Percentiles rank a stretch among this genome's conserved stretches.
These are phyloP conservation scores for Erodium moschatum DNA, from an alignment of 441 rosid genomes.

Conservation along the genomic window DNA sequence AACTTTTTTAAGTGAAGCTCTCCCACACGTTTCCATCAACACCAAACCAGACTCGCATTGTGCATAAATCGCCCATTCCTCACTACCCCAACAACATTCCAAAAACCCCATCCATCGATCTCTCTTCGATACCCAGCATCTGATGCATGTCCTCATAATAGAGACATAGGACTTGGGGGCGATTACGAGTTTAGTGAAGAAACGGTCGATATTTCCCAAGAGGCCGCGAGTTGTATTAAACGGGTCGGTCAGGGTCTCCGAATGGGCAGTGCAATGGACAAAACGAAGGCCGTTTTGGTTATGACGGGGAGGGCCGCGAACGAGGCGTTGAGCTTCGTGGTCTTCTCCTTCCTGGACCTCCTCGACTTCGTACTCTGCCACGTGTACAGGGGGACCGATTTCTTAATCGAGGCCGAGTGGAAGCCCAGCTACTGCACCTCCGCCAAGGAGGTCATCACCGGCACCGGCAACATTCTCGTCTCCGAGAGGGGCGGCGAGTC, in stretches of 20 bases:
- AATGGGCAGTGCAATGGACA: constrained; percentile 15
- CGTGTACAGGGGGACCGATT: constrained; percentile 53
- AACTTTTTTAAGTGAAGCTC: constrained; percentile 14
- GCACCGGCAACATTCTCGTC: constrained; percentile 64
- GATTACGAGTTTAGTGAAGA: no score
- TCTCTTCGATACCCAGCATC: neutral
- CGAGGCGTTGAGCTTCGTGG: constrained; percentile 62
- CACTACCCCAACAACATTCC: neutral
- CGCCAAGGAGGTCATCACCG: constrained; percentile 48
- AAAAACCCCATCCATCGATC: neutral
- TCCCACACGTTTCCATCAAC: constrained; percentile 30
- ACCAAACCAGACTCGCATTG: constrained; percentile 12
- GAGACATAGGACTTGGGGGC: constrained; percentile 1
- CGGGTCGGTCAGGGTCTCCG: no score
- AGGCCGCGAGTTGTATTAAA: no score
- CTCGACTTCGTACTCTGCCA: constrained; percentile 57
- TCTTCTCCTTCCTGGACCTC: constrained; percentile 67
- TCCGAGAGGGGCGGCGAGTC: constrained; percentile 63
- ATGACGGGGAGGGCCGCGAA: constrained; percentile 40
- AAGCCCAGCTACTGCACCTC: constrained; percentile 75
- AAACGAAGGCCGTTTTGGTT: constrained; percentile 27
- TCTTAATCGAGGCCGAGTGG: constrained; percentile 70
- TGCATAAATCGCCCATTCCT: neutral
- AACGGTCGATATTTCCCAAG: no score
- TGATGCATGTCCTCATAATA: no score